Conservation (phyloP, 768 basidiomycete species). For the Lactifluus pinguis region DNA sequence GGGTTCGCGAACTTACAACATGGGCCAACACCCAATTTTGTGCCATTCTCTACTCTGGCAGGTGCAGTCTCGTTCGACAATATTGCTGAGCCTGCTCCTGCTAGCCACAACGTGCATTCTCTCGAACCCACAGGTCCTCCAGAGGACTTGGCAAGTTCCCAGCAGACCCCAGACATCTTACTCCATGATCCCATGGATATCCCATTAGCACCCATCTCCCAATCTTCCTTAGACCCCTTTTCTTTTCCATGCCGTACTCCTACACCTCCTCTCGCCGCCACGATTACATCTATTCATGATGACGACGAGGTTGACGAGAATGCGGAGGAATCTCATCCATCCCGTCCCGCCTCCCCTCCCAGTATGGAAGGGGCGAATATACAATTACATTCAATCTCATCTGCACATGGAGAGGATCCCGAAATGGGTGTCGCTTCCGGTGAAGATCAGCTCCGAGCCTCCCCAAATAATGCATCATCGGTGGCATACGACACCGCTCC, state of each 20-base stretch:
- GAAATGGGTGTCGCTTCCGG: background rate
- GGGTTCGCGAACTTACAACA: background rate
- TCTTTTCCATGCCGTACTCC: slow-evolving; percentile 12
- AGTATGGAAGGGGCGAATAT: background rate
- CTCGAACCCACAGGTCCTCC: background rate
- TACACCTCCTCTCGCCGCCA: slow-evolving; percentile 14
- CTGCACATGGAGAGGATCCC: background rate
- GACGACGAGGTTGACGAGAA: background rate
- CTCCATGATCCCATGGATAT: background rate
- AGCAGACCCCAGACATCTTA: background rate
- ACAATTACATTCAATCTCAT: background rate
- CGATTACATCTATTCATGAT: slow-evolving; percentile 4
- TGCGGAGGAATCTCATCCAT: background rate
- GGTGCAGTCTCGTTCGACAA: slow-evolving; percentile 12
- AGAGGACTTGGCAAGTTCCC: background rate
- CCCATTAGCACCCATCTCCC: background rate
- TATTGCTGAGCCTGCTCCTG: background rate
- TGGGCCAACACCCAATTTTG: background rate
- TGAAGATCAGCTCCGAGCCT: background rate
- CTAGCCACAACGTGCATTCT: background rate
- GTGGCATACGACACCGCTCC: background rate
- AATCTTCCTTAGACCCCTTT: background rate
- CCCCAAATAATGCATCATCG: background rate
- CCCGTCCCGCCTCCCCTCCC: background rate
- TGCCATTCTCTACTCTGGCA: slow-evolving; percentile 9